A percentile compares a stretch with the other conserved stretches of the same genome.
Evolutionary conservation across 164 flowering plant genomes (phyloP).

Genomic region (Buxus sempervirens): DNA sequence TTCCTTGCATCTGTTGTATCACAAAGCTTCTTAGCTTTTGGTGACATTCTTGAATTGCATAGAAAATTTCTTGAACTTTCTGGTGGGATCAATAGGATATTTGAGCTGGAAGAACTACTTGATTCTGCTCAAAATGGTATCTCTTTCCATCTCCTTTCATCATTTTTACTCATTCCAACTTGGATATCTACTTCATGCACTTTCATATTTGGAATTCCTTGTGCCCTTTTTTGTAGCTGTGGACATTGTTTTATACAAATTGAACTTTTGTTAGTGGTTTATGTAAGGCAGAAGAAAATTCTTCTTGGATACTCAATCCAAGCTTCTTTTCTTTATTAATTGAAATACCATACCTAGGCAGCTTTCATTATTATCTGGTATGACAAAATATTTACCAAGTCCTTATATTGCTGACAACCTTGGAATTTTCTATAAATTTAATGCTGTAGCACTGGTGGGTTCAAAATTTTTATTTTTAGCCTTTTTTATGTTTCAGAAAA

Average conservation of each 20-base stretch:
- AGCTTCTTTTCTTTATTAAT: background rate
- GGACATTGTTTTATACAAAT: background rate
- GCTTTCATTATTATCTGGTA: background rate
- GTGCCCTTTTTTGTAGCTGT: background rate
- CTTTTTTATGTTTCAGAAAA: too few relatives aligned
- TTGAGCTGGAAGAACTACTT: conserved; percentile 94
- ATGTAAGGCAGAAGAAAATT: background rate
- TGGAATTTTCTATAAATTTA: background rate
- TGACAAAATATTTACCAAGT: background rate
- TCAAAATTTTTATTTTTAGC: too few relatives aligned
- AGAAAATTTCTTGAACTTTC: conserved; percentile 83
- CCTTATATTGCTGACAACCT: background rate
- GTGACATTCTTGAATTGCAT: conserved; percentile 92
- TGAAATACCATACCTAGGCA: background rate
- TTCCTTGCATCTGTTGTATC: conserved; percentile 98
- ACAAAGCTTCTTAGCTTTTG: conserved; percentile 98
- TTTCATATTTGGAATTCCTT: background rate
- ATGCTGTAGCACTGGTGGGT: background rate
- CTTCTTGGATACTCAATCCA: background rate
- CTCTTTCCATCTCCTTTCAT: background rate
- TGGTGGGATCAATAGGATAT: conserved; percentile 88
- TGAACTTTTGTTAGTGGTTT: background rate
- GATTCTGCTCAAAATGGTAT: conserved; percentile 83
- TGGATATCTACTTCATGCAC: background rate
- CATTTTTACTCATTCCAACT: too few relatives aligned